Conservation (phyloP, 257 asterid species). For the Vinca minor region DNA sequence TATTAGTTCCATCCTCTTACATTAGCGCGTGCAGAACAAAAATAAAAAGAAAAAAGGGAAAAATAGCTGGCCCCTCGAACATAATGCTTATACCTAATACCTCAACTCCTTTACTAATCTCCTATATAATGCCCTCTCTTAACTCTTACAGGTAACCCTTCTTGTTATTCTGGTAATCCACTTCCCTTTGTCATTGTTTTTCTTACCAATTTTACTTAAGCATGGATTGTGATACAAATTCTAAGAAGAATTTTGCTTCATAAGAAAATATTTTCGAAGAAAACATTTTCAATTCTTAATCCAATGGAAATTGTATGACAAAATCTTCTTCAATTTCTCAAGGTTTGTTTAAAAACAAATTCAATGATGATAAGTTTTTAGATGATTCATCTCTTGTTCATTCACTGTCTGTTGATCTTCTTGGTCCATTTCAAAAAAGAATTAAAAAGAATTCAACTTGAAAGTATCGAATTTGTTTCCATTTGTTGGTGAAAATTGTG, state of each 20-base stretch:
- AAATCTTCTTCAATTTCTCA: neutral
- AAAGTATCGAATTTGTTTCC: neutral
- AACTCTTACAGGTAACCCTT: neutral
- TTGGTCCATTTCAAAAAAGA: constrained; percentile 33
- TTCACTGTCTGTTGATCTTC: constrained; percentile 22
- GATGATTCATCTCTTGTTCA: neutral
- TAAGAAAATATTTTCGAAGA: neutral
- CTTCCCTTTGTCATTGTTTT: neutral
- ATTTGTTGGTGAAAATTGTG: neutral
- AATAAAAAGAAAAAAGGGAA: no score
- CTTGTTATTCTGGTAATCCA: neutral
- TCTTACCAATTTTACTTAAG: neutral
- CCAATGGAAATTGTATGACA: neutral
- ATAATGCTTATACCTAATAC: neutral
- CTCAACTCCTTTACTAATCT: neutral
- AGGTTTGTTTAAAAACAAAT: neutral
- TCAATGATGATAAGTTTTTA: neutral
- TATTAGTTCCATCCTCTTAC: no score
- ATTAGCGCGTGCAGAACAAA: no score
- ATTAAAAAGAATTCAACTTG: constrained; percentile 12
- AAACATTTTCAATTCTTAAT: neutral
- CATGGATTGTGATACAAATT: constrained; percentile 1
- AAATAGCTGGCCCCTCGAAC: no score
- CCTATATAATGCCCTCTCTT: neutral
- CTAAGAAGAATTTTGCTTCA: neutral